Evolutionary conservation across 805 yeast species (phyloP).

Genomic region (Candida adriatica): DNA sequence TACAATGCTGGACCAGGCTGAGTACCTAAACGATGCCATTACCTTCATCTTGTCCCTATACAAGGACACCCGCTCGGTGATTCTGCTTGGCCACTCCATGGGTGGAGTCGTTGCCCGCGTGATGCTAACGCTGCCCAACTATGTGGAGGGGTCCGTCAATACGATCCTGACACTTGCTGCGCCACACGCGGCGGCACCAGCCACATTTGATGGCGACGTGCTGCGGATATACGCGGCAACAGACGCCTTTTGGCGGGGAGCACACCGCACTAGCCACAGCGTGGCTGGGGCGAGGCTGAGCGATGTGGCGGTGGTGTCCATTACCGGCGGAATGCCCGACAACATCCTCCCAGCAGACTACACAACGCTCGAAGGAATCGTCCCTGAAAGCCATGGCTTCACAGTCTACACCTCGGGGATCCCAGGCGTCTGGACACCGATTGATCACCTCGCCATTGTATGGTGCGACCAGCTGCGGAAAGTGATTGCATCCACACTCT

Average conservation of each 20-base stretch:
- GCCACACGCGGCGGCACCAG: constrained; percentile 90
- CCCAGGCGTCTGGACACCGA: constrained; percentile 88
- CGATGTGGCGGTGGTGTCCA: constrained; percentile 67
- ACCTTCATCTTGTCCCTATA: constrained; percentile 68
- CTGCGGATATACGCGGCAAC: constrained; percentile 64
- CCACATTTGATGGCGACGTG: constrained; percentile 88
- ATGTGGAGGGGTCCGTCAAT: constrained; percentile 62
- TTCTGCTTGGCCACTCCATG: constrained; percentile 90
- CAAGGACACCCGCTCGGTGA: constrained; percentile 47
- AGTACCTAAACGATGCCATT: constrained; percentile 84
- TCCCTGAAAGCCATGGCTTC: constrained; percentile 74
- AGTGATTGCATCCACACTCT: constrained; percentile 49
- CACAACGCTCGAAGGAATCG: constrained; percentile 61
- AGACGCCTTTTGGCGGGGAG: constrained; percentile 75
- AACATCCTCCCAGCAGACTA: constrained; percentile 84
- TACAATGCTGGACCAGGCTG: constrained; percentile 90
- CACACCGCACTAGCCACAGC: constrained; percentile 39
- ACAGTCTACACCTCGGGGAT: constrained; percentile 80
- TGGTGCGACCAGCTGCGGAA: constrained; percentile 90
- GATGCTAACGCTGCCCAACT: constrained; percentile 74
- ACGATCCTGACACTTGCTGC: constrained; percentile 82
- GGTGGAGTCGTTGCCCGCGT: constrained; percentile 93
- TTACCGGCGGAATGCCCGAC: constrained; percentile 85
- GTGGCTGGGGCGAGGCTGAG: constrained; percentile 41
- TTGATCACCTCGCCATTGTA: constrained; percentile 90